Evolutionary conservation across 805 yeast species (phyloP).

Genomic region (Candida patagonica): DNA sequence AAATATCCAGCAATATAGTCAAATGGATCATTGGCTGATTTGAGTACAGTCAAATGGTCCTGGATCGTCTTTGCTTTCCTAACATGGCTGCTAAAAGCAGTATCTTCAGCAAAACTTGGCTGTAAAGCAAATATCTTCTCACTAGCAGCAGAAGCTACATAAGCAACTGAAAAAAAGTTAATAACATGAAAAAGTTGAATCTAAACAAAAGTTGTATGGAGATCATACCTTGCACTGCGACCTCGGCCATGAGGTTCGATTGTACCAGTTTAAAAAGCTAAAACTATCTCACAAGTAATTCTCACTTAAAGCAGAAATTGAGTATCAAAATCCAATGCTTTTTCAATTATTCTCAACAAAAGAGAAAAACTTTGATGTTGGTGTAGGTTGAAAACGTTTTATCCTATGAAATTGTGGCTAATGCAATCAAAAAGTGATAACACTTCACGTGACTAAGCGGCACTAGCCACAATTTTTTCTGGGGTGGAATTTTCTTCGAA

Average conservation of each 20-base stretch:
- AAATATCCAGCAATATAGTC: slow-evolving; percentile 32
- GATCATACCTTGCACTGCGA: background rate
- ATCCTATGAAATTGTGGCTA: background rate
- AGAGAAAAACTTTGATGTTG: background rate
- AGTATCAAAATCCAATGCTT: no score
- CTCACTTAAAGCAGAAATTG: background rate
- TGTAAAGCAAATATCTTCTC: slow-evolving; percentile 38
- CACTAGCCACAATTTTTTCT: slow-evolving; percentile 2
- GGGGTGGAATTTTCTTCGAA: no score
- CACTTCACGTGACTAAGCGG: slow-evolving; percentile 3
- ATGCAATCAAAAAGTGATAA: slow-evolving; percentile 1
- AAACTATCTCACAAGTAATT: background rate
- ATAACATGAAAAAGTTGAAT: background rate
- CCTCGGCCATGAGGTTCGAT: background rate
- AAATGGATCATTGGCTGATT: slow-evolving; percentile 47
- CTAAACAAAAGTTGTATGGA: background rate
- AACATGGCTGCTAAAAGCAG: background rate
- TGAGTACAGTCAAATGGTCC: slow-evolving; percentile 18
- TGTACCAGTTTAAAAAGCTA: background rate
- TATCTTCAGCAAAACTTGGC: slow-evolving; percentile 35
- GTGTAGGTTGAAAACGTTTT: background rate
- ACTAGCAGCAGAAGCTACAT: slow-evolving; percentile 24
- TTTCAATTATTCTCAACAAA: background rate
- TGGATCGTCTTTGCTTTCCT: background rate
- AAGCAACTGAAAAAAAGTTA: slow-evolving; percentile 22